Evolutionary conservation across 2,329 filamentous ascomycete genomes (phyloP).

Genomic region (Nothophaeocryptopus gaeumannii): DNA sequence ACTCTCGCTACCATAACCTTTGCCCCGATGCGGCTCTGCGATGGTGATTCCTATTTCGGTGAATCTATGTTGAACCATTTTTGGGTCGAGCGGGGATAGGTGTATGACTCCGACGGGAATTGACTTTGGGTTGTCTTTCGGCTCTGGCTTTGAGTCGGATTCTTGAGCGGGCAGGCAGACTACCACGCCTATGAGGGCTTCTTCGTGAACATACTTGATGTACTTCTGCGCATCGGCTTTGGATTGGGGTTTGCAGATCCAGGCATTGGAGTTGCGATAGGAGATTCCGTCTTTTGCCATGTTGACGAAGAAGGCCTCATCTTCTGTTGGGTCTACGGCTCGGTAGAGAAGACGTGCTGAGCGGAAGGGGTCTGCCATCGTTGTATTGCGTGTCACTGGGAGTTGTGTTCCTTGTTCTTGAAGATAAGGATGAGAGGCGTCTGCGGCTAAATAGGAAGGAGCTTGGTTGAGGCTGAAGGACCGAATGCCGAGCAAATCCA

Average conservation of each 20-base stretch:
- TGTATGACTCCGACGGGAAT: slow-evolving; percentile 37
- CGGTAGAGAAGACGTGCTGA: slow-evolving; percentile 42
- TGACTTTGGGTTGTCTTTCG: neutral
- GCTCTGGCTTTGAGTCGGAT: slow-evolving; percentile 4
- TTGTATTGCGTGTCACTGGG: neutral
- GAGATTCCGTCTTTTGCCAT: slow-evolving; percentile 19
- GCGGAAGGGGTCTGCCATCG: slow-evolving; percentile 31
- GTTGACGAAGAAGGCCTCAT: slow-evolving; percentile 31
- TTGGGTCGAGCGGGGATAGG: slow-evolving; percentile 25
- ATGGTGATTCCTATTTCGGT: slow-evolving; percentile 44
- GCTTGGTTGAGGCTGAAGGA: no score
- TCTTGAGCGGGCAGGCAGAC: slow-evolving; percentile 35
- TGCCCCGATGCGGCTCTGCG: slow-evolving; percentile 35
- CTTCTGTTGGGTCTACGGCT: slow-evolving; percentile 32
- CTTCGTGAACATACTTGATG: slow-evolving; percentile 22
- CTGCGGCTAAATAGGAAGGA: no score
- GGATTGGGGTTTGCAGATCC: slow-evolving; percentile 33
- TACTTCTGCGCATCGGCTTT: slow-evolving; percentile 30
- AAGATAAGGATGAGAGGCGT: no score
- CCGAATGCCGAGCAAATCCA: no score
- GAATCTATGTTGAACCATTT: slow-evolving; percentile 41
- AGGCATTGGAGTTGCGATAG: slow-evolving; percentile 18
- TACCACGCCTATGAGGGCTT: slow-evolving; percentile 37
- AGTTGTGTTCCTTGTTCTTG: no score
- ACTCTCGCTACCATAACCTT: slow-evolving; percentile 49